These are phyloP conservation scores for Liriodendron chinense DNA, from an alignment of 164 flowering plant species.

Conservation along the genomic window DNA sequence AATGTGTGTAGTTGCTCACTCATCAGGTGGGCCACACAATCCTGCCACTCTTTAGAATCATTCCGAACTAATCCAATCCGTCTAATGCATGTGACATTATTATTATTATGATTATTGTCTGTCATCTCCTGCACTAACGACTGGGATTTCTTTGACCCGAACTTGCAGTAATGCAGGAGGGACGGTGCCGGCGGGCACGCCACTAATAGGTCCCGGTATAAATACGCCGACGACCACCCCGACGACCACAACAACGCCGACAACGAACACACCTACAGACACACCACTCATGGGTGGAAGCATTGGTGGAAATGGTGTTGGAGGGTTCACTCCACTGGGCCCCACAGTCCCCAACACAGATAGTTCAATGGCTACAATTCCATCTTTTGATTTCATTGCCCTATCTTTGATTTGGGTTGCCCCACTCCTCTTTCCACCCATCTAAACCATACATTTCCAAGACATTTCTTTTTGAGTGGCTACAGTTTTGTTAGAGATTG, in stretches of 20 bases:
- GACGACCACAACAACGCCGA: background rate
- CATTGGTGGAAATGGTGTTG: background rate
- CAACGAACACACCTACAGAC: background rate
- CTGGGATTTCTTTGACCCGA: background rate
- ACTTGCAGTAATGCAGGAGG: slow-evolving; percentile 1
- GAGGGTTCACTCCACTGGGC: background rate
- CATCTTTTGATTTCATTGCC: background rate
- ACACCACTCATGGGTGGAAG: background rate
- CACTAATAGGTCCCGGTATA: background rate
- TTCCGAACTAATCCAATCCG: too few relatives aligned
- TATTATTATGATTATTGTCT: too few relatives aligned
- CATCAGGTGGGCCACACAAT: too few relatives aligned
- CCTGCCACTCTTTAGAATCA: too few relatives aligned
- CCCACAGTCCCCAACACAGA: slow-evolving; percentile 5
- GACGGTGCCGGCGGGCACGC: background rate
- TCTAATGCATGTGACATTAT: too few relatives aligned
- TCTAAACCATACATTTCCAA: background rate
- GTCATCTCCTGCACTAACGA: background rate
- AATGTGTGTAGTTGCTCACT: too few relatives aligned
- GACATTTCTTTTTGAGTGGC: background rate
- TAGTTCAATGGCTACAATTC: background rate
- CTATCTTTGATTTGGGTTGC: background rate
- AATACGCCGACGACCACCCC: background rate
- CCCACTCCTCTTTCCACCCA: background rate
- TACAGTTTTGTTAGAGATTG: background rate